Conservation (phyloP, 345 rosid species). For the Aquilaria yunnanensis region DNA sequence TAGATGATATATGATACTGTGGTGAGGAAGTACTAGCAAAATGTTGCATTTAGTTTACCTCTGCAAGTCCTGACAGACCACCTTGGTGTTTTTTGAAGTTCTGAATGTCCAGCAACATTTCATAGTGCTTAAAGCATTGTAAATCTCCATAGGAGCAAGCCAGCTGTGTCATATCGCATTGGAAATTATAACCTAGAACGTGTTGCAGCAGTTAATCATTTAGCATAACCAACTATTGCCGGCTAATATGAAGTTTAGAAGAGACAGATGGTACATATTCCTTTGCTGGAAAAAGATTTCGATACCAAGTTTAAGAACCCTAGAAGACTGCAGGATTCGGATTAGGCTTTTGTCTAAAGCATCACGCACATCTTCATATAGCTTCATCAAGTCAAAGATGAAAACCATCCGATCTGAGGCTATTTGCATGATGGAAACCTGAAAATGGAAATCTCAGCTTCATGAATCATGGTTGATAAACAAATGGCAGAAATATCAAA, state of each 20-base stretch:
- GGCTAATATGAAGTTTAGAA: too few relatives aligned
- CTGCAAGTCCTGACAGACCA: slow-evolving; percentile 78
- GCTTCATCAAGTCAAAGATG: slow-evolving; percentile 85
- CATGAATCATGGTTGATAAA: slow-evolving; percentile 1
- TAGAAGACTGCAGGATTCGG: slow-evolving; percentile 68
- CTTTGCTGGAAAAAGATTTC: slow-evolving; percentile 4
- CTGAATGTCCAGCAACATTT: slow-evolving; percentile 81
- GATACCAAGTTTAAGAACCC: slow-evolving; percentile 82
- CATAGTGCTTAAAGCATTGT: slow-evolving; percentile 77
- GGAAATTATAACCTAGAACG: slow-evolving; percentile 76
- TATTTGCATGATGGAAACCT: slow-evolving; percentile 97
- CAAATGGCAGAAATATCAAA: not conserved
- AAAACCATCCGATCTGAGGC: slow-evolving; percentile 65
- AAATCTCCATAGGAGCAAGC: slow-evolving; percentile 59
- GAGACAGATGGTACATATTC: too few relatives aligned
- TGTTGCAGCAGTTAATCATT: not conserved
- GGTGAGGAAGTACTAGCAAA: not conserved
- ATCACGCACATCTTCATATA: slow-evolving; percentile 56
- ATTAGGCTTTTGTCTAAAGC: slow-evolving; percentile 57
- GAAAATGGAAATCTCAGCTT: slow-evolving; percentile 21
- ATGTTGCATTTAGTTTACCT: slow-evolving; percentile 35
- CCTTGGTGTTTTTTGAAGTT: slow-evolving; percentile 63
- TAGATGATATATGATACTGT: too few relatives aligned
- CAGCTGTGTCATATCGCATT: slow-evolving; percentile 65
- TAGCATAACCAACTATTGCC: not conserved